phyloP scores from a whole-genome alignment of 768 basidiomycete species.

The Lyophyllum shimeji region DNA sequence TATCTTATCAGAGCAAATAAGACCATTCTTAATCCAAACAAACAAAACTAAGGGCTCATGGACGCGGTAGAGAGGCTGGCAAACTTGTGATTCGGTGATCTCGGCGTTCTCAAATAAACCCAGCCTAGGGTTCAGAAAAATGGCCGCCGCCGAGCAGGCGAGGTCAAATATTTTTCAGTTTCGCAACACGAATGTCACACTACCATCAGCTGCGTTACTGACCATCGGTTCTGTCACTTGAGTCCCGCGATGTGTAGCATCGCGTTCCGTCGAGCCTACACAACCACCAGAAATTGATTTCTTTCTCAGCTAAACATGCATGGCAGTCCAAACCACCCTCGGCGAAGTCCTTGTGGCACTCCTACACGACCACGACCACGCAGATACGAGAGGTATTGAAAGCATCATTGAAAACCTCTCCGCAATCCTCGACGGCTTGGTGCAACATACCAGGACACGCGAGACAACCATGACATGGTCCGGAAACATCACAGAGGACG shows the following conservation, averaged over 20 bases:
- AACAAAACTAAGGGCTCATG: conserved; percentile 3
- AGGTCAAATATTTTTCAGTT: background rate
- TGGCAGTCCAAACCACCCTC: no score
- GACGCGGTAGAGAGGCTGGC: conserved; percentile 5
- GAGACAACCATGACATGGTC: no score
- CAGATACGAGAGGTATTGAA: no score
- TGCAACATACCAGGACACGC: no score
- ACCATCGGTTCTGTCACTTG: background rate
- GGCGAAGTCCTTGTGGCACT: no score
- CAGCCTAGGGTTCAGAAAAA: background rate
- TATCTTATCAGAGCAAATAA: conserved; percentile 1
- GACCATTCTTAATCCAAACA: background rate
- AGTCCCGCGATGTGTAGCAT: background rate
- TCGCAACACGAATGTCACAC: background rate
- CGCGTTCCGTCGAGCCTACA: background rate
- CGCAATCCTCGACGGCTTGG: no score
- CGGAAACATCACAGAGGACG: no score
- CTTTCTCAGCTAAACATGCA: no score
- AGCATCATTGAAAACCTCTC: no score
- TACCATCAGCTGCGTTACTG: background rate
- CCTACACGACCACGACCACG: no score
- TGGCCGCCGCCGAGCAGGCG: background rate
- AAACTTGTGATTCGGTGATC: background rate
- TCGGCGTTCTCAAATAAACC: background rate
- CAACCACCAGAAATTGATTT: background rate